Evolutionary conservation across 2,329 filamentous ascomycete species (phyloP), one percentile per base, ranked within the genome.

Genomic region (Hymenoscyphus occultus): DNA sequence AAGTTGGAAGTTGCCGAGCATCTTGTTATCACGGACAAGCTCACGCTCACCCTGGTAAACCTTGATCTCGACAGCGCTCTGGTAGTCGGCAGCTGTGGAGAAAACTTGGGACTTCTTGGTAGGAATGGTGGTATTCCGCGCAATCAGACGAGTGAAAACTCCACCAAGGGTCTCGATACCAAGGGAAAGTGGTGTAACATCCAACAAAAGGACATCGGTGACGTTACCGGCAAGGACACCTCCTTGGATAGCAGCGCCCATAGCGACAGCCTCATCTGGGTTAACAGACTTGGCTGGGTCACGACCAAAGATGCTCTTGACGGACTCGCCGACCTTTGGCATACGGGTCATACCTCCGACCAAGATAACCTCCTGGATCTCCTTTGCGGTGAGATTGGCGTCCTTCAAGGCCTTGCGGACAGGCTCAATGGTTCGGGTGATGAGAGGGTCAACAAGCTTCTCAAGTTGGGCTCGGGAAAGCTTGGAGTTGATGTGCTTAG

Each of bases 31-130:
- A 78, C 89, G 90, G 79, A 97, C 93, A 70, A 97, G 92, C 85
- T 97, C 93, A 91, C 94, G 94, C 87, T 98, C 94, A 85, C 94
- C 94, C 89, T 98, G 93, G 90, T 89, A 98, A 70, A 98, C 94
- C 91, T 98, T 97, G 86, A 98, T 98, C 85, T 97, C 93, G 77
- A 98, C 94, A 73, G 93, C 94, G 69, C 92, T 96, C 86, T 98
- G 94, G 91, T 96, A 97, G 80, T 98, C 94, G 72, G 94, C 93
- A 63, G 93, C 93, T 61, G 94, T 98, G 64, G 93, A 97, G 88
- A 98, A 98, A 77, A 93, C 89, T 83, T 97, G 93, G 13, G 93
- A 97, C 85, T 98, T 98, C 90, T 97, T 97, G 83, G 94, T 98
- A 65, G 94, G 94, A 77, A 98, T 98, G 71, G 94, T 97, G 77